Evolutionary conservation across 208 protist species (phyloP).

Genomic region (Crithidia bombi): DNA sequence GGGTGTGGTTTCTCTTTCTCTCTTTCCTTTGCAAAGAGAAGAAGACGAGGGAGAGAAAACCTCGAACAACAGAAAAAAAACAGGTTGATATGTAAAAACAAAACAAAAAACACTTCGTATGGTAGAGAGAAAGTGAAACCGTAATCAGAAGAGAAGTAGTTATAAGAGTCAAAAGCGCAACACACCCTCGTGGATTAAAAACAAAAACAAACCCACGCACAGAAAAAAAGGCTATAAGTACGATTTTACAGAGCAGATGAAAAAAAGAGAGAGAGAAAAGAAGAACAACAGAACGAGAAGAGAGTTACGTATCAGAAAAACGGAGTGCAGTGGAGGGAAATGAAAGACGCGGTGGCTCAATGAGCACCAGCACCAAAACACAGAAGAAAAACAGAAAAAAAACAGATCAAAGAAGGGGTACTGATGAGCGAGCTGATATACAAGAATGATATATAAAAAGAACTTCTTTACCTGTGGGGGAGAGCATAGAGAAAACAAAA

Average conservation of each 20-base stretch:
- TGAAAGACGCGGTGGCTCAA: too few species aligned
- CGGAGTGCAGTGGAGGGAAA: not conserved
- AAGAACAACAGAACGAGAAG: not conserved
- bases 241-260: not conserved
- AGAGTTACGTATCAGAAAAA: not conserved
- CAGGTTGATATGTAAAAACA: not conserved
- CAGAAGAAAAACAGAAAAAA: too few species aligned
- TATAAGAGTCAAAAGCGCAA: too few species aligned
- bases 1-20: not conserved
- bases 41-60: not conserved
- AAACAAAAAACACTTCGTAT: not conserved
- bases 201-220: not conserved
- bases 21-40: not conserved
- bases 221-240: not conserved
- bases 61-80: not conserved
- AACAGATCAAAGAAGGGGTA: too few species aligned
- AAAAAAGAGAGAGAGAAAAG: conserved; percentile 16
- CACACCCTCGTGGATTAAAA: too few species aligned
- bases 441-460: conserved; percentile 1
- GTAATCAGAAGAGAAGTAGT: too few species aligned
- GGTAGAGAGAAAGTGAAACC: not conserved
- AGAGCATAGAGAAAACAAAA: not conserved
- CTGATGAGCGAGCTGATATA: not conserved
- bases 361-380: too few species aligned
- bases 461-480: not conserved